phyloP scores from a whole-genome alignment of 2,329 filamentous ascomycete genomes.

The Aspergillus bombycis region DNA sequence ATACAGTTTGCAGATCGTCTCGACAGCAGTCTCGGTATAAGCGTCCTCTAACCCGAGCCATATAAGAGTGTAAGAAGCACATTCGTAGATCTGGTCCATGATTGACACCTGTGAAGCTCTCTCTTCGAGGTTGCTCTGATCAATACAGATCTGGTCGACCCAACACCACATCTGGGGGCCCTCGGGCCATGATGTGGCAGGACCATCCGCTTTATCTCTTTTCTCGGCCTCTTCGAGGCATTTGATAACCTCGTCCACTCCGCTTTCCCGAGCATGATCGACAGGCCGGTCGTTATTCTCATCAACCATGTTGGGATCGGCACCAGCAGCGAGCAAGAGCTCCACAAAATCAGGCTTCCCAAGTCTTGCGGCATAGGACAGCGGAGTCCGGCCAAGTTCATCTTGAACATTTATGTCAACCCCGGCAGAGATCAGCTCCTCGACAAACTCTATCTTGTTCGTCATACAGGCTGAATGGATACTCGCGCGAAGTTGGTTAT shows the following conservation, averaged over 20 bases:
- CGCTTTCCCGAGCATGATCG: neutral
- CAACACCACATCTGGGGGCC: constrained; percentile 11
- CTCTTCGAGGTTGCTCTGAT: constrained; percentile 6
- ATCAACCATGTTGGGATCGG: neutral
- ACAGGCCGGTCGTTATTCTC: neutral
- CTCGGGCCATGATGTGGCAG: neutral
- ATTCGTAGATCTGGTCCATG: constrained; percentile 10
- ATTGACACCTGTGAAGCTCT: constrained; percentile 4
- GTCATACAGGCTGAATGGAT: constrained; percentile 5
- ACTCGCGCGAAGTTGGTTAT: constrained; percentile 1
- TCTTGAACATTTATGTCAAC: constrained; percentile 7
- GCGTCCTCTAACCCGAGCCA: constrained; percentile 5
- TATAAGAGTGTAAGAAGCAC: neutral
- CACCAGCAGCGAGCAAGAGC: constrained; percentile 5
- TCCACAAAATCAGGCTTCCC: constrained; percentile 3
- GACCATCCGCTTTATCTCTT: neutral
- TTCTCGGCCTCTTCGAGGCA: constrained; percentile 1
- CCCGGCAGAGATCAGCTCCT: neutral
- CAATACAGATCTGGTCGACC: constrained; percentile 12
- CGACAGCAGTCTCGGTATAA: neutral
- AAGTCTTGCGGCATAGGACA: constrained; percentile 1
- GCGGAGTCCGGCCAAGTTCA: constrained; percentile 1
- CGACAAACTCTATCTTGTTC: neutral
- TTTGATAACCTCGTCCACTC: neutral
- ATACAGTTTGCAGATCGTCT: neutral